Evolutionary conservation across 305 asterid genomes (phyloP).

Genomic region (Solanum hybrid): DNA sequence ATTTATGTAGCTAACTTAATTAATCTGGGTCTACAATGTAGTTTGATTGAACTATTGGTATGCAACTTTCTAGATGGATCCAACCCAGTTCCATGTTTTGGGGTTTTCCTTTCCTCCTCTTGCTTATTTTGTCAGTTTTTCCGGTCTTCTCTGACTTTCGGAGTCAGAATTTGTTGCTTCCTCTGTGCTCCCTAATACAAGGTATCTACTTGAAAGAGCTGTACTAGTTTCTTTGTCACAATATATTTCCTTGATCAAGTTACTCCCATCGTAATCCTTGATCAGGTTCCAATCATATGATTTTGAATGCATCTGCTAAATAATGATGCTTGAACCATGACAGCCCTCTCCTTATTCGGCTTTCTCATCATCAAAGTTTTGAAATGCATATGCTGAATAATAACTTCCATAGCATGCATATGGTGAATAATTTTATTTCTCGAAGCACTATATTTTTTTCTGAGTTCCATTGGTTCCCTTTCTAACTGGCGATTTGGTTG

Average conservation of each 20-base stretch:
- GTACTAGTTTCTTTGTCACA: neutral
- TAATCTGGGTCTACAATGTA: neutral
- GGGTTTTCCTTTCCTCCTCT: neutral
- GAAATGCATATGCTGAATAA: neutral
- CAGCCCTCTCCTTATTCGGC: neutral
- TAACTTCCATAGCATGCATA: neutral
- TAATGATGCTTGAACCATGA: neutral
- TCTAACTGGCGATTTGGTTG: neutral
- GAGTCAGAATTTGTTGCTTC: neutral
- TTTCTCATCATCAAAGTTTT: neutral
- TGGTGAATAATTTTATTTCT: neutral
- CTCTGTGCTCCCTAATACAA: neutral
- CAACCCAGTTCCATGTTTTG: neutral
- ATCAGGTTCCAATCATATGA: neutral
- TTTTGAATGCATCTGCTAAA: neutral
- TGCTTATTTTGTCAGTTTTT: neutral
- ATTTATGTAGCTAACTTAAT: neutral
- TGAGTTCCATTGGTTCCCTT: neutral
- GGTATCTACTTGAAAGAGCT: neutral
- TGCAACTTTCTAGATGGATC: neutral
- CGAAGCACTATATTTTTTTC: neutral
- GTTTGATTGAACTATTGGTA: neutral
- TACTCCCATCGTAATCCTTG: neutral
- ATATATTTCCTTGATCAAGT: neutral
- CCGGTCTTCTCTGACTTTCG: neutral